Conservation (phyloP, 2,329 filamentous ascomycete genomes). For the Chalaropsis thielavioides region DNA sequence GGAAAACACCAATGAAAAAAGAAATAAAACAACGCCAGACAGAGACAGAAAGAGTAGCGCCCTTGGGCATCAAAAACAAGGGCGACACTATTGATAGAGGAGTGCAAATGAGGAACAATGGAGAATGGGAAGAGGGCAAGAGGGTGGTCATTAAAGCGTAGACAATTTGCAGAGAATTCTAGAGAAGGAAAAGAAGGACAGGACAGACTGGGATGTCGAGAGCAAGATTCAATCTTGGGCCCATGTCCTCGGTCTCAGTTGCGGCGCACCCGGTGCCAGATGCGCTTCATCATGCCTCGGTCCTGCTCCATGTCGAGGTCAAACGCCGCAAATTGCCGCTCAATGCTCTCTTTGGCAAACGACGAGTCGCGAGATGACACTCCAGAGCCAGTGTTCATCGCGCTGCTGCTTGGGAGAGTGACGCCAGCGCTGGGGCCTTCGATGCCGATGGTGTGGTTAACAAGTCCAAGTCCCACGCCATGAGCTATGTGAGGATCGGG, state of each 20-base stretch:
- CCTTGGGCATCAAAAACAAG: background rate
- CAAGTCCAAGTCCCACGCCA: background rate
- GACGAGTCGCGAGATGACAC: conserved; percentile 18
- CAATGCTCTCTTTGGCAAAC: conserved; percentile 38
- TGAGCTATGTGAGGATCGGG: background rate
- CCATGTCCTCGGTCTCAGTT: background rate
- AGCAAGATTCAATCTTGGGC: conserved; percentile 9
- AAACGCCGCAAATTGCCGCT: conserved; percentile 38
- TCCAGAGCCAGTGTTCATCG: conserved; percentile 19
- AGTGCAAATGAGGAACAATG: background rate
- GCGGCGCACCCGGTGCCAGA: conserved; percentile 44
- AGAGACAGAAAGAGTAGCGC: background rate
- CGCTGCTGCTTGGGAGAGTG: conserved; percentile 24
- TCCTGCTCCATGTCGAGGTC: conserved; percentile 39
- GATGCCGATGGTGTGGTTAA: conserved; percentile 14
- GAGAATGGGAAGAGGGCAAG: background rate
- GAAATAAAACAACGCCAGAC: background rate
- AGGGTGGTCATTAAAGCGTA: background rate
- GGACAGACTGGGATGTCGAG: background rate
- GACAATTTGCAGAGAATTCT: background rate
- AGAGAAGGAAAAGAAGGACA: background rate
- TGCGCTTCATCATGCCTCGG: conserved; percentile 43
- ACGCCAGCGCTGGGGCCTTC: conserved; percentile 10
- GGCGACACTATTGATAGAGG: background rate
- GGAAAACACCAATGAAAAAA: background rate